Percentiles rank a stretch among this genome's conserved stretches.
These are phyloP conservation scores for Eutrema japonicum DNA, from an alignment of 345 rosid species.

Conservation along the genomic window DNA sequence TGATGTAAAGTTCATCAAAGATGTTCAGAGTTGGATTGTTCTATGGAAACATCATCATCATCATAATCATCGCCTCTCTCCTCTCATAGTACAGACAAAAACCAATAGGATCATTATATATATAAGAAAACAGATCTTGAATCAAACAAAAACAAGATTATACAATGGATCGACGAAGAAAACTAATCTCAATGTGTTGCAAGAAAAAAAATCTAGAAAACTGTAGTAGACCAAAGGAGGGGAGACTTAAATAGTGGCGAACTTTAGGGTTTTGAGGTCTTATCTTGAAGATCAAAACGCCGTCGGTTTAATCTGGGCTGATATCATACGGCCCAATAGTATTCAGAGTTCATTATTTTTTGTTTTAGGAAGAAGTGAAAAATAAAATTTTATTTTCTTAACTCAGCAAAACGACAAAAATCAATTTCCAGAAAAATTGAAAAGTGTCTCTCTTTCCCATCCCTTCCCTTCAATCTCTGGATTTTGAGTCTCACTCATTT, in stretches of 20 bases:
- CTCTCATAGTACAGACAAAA: not conserved
- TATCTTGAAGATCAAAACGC: not conserved
- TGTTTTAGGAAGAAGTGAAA: not conserved
- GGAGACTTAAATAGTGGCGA: constrained; percentile 6
- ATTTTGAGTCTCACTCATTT: not conserved
- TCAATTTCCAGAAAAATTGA: not conserved
- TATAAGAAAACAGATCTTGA: not conserved
- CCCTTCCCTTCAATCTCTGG: not conserved
- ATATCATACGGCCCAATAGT: constrained; percentile 16
- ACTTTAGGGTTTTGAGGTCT: constrained; percentile 33
- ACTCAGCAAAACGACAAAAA: not conserved
- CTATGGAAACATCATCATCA: constrained; percentile 44
- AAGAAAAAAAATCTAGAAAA: not conserved
- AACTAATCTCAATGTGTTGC: not conserved
- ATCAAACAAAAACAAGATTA: not conserved
- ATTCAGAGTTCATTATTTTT: not conserved
- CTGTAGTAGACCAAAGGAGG: not conserved
- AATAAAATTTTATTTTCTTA: not conserved
- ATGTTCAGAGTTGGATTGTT: constrained; percentile 48
- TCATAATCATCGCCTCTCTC: constrained; percentile 39
- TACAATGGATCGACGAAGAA: not conserved
- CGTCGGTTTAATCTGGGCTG: not conserved
- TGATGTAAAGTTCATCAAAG: constrained; percentile 37
- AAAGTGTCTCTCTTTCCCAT: not conserved
- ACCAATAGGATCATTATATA: not conserved